Conservation (phyloP, 2,329 filamentous ascomycete species). For the Scolecobasidium constrictum region DNA sequence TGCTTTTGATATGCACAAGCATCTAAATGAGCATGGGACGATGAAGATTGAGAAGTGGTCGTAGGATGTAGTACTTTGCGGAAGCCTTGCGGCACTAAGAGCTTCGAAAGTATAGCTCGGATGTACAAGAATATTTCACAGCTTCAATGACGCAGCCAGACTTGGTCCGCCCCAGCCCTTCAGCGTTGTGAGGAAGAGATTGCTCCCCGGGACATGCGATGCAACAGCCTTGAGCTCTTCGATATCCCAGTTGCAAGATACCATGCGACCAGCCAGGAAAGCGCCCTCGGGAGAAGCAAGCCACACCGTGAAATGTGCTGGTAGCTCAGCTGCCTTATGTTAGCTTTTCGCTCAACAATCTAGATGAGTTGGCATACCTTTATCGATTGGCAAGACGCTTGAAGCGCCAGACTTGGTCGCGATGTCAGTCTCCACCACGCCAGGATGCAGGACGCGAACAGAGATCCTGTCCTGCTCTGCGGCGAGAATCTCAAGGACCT, state of each 20-base stretch:
- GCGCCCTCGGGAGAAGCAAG: constrained; percentile 19
- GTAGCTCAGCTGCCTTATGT: constrained; percentile 14
- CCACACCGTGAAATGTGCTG: constrained; percentile 22
- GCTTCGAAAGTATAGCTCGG: too few relatives aligned
- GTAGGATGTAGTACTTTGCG: too few relatives aligned
- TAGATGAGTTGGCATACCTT: constrained; percentile 1
- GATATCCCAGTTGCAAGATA: constrained; percentile 21
- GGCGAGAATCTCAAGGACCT: constrained; percentile 21
- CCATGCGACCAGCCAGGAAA: constrained; percentile 13
- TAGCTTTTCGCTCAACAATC: neutral
- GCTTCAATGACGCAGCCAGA: neutral
- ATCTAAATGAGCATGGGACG: constrained; percentile 69
- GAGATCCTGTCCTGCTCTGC: constrained; percentile 24
- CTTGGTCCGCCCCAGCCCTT: constrained; percentile 11
- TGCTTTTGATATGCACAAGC: constrained; percentile 81
- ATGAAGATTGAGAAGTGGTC: constrained; percentile 74
- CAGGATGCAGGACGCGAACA: constrained; percentile 22
- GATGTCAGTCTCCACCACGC: constrained; percentile 25
- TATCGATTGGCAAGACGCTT: constrained; percentile 1
- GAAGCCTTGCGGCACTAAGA: too few relatives aligned
- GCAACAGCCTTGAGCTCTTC: constrained; percentile 18
- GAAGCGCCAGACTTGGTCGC: neutral
- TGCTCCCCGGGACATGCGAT: constrained; percentile 12
- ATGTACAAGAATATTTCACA: too few relatives aligned
- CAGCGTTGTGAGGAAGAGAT: constrained; percentile 14